Evolutionary conservation across 2,329 filamentous ascomycete genomes (phyloP).

Genomic region (Pestalotiopsis sp.): DNA sequence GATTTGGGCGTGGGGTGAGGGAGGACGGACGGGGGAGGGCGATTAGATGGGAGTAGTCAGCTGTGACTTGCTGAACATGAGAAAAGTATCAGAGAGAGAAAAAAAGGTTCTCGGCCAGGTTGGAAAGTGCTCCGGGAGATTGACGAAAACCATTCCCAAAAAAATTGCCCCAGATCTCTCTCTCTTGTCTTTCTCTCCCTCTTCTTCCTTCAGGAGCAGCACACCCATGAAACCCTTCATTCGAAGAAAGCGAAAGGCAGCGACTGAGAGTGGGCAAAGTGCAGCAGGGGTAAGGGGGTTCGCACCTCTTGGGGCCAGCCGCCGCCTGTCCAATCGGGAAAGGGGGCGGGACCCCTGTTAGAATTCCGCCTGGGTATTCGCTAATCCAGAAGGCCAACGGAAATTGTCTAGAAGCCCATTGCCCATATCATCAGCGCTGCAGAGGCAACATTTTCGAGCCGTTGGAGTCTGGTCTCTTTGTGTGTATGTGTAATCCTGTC

Average conservation of each 20-base stretch:
- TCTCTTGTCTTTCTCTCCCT: not conserved
- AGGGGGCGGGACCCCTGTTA: slow-evolving; percentile 17
- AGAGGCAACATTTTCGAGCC: not conserved
- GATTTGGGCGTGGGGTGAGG: not conserved
- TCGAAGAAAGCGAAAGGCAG: slow-evolving; percentile 15
- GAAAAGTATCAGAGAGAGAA: not conserved
- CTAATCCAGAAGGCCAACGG: slow-evolving; percentile 5
- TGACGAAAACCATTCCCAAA: slow-evolving; percentile 4
- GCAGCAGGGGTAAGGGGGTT: slow-evolving; percentile 10
- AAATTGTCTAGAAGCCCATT: slow-evolving; percentile 9
- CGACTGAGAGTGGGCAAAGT: slow-evolving; percentile 15
- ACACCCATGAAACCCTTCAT: slow-evolving; percentile 9
- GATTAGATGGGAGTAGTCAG: not conserved
- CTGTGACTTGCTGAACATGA: not conserved
- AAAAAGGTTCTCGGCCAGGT: not conserved
- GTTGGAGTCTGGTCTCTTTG: not conserved
- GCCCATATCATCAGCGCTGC: not conserved
- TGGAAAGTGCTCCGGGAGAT: slow-evolving; percentile 1
- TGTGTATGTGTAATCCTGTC: not conserved
- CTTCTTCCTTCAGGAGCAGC: slow-evolving; percentile 7
- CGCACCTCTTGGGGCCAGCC: not conserved
- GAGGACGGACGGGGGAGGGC: not conserved
- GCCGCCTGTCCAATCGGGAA: slow-evolving; percentile 20
- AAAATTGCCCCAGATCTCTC: not conserved
- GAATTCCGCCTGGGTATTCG: slow-evolving; percentile 9